These are phyloP conservation scores for Macrophomina pseudophaseolina DNA, from an alignment of 2,329 filamentous ascomycete genomes.

Conservation along the genomic window DNA sequence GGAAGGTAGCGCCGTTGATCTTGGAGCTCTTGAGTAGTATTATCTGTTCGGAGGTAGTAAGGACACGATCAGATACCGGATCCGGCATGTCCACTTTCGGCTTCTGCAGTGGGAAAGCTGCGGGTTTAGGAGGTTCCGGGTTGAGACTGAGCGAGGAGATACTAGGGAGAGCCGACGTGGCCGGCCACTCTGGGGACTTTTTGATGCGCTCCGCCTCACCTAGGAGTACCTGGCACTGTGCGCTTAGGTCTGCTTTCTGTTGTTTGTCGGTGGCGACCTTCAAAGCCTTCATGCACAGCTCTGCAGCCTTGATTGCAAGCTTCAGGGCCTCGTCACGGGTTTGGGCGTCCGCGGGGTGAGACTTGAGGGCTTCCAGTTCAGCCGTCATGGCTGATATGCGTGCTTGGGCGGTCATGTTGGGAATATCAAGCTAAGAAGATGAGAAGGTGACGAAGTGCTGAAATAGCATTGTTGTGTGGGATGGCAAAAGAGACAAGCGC, in stretches of 20 bases:
- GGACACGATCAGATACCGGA: constrained; percentile 58
- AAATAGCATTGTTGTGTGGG: background rate
- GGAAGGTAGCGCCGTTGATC: constrained; percentile 82
- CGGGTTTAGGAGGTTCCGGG: background rate
- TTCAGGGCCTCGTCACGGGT: constrained; percentile 70
- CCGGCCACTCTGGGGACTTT: constrained; percentile 35
- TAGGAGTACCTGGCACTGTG: constrained; percentile 73
- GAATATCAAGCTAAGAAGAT: background rate
- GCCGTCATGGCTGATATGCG: constrained; percentile 9
- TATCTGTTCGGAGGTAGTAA: constrained; percentile 73
- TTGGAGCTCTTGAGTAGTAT: constrained; percentile 78
- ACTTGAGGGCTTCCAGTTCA: constrained; percentile 37
- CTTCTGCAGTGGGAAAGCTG: background rate
- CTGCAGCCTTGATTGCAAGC: constrained; percentile 76
- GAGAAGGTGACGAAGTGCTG: background rate
- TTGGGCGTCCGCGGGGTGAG: constrained; percentile 54
- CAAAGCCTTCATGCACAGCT: constrained; percentile 80
- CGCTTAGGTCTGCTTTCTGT: constrained; percentile 70
- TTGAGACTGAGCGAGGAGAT: constrained; percentile 16
- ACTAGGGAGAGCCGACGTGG: background rate
- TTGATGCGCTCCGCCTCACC: constrained; percentile 79
- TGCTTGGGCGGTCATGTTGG: constrained; percentile 5
- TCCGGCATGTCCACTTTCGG: background rate
- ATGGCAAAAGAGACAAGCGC: background rate
- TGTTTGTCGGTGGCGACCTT: constrained; percentile 62